A percentile compares a stretch with the other conserved stretches of the same genome.
These are phyloP conservation scores for Blastomyces percursus DNA, from an alignment of 2,329 filamentous ascomycete species.

Conservation along the genomic window DNA sequence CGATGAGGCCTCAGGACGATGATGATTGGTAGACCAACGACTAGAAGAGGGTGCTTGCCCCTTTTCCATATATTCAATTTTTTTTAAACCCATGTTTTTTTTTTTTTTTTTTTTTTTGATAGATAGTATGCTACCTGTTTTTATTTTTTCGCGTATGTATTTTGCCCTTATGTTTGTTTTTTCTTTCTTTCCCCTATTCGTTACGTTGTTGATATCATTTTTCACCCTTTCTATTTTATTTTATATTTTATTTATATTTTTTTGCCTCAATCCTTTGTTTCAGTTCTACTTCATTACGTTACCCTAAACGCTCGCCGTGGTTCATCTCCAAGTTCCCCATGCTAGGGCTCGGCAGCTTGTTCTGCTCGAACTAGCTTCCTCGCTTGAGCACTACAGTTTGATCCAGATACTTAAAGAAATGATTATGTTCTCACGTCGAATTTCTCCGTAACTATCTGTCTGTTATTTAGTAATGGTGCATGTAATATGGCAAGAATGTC, in stretches of 20 bases:
- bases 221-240: neutral
- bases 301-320: neutral
- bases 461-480: neutral
- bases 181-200: neutral
- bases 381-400: neutral
- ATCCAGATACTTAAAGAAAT: neutral
- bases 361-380: neutral
- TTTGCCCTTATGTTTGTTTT: neutral
- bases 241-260: no score
- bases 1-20: constrained; percentile 59
- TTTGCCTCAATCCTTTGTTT: neutral
- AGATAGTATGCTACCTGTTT: neutral
- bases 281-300: no score
- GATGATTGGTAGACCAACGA: constrained; percentile 38
- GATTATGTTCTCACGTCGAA: neutral
- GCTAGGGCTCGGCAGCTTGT: no score
- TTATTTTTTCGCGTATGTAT: neutral
- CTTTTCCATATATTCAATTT: neutral
- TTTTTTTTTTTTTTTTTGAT: neutral
- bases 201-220: neutral
- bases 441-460: neutral
- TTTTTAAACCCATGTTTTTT: neutral
- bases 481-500: neutral
- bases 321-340: neutral
- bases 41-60: neutral